phyloP scores from a whole-genome alignment of 148 eudicot genomes.

The Chenopodium album region DNA sequence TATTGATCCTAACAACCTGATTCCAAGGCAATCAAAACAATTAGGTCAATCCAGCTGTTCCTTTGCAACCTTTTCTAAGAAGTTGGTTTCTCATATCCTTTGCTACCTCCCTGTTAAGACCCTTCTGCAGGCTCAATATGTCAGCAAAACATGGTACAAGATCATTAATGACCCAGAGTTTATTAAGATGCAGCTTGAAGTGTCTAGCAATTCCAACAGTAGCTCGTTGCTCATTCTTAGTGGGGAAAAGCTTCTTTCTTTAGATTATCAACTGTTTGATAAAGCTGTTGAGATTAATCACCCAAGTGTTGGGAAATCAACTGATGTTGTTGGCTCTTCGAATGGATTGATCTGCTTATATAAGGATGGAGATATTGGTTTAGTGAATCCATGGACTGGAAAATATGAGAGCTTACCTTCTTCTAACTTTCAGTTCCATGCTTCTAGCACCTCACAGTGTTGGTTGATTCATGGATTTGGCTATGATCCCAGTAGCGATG shows the following conservation, averaged over 20 bases:
- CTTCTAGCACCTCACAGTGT: neutral
- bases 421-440: neutral
- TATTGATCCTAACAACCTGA: conserved; percentile 2
- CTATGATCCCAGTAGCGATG: conserved; percentile 12
- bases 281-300: neutral
- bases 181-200: conserved; percentile 11
- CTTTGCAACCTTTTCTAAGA: neutral
- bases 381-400: conserved; percentile 13
- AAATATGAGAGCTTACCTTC: neutral
- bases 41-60: neutral
- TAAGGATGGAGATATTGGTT: neutral
- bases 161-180: conserved; percentile 1
- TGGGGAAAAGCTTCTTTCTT: neutral
- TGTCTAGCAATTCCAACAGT: neutral
- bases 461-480: conserved; percentile 17
- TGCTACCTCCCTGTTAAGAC: neutral
- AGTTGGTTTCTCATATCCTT: neutral
- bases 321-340: conserved; percentile 6
- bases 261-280: conserved; percentile 13
- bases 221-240: conserved; percentile 5
- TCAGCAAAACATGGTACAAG: no score
- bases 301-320: neutral
- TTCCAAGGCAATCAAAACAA: conserved; percentile 1
- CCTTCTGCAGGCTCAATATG: no score
- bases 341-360: conserved; percentile 11